Evolutionary conservation across 371 early-diverging fungal genomes (phyloP).

Genomic region (Mycotypha africana): DNA sequence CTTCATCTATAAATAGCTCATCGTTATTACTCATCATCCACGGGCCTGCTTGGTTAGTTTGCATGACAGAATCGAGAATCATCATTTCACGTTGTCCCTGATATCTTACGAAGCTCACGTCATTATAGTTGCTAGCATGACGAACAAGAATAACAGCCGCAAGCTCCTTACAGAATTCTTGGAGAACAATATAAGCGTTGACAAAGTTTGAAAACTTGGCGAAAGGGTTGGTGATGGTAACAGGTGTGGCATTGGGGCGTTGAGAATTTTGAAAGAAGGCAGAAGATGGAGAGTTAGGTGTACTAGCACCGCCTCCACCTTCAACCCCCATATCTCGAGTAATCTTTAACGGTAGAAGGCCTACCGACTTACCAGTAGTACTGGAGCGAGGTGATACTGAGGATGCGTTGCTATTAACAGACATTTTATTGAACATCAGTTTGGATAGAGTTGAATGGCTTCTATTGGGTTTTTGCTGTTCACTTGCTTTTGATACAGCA

Average conservation of each 20-base stretch:
- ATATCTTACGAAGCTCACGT: conserved; percentile 29
- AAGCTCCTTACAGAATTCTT: conserved; percentile 65
- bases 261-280: conserved; percentile 41
- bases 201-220: conserved; percentile 56
- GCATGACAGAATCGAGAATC: conserved; percentile 10
- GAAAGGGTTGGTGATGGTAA: conserved; percentile 49
- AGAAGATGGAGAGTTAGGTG: conserved; percentile 40
- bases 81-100: conserved; percentile 25
- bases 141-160: conserved; percentile 57
- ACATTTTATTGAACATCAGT: conserved; percentile 29
- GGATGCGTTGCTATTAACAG: conserved; percentile 9
- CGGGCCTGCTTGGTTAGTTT: conserved; percentile 1
- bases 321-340: conserved; percentile 13
- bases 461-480: conserved; percentile 3
- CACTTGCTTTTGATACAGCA: not conserved
- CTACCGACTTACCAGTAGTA: conserved; percentile 28
- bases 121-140: conserved; percentile 41
- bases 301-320: conserved; percentile 11
- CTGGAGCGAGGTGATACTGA: conserved; percentile 23
- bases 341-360: conserved; percentile 16
- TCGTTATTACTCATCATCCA: too few species aligned
- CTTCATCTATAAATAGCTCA: too few species aligned
- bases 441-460: conserved; percentile 18
- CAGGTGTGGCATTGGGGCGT: conserved; percentile 44
- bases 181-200: conserved; percentile 55